phyloP scores from a whole-genome alignment of 2,329 filamentous ascomycete genomes.

The Nothophaeocryptopus gaeumannii region DNA sequence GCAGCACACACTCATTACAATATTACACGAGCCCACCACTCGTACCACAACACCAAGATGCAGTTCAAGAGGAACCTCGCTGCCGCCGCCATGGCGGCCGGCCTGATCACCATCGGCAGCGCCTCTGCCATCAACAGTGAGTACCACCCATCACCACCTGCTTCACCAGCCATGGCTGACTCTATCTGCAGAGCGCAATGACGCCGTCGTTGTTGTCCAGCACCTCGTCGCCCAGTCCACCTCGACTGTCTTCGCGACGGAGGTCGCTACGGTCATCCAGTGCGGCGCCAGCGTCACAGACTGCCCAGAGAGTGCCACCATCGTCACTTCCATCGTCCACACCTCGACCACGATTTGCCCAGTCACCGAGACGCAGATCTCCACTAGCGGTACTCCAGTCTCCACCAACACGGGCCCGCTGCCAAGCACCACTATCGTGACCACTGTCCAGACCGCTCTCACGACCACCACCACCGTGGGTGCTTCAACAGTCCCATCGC shows the following conservation, averaged over 20 bases:
- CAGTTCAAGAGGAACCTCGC: slow-evolving; percentile 11
- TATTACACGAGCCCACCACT: no score
- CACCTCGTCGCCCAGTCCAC: slow-evolving; percentile 36
- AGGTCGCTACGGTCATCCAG: slow-evolving; percentile 42
- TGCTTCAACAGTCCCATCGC: not conserved
- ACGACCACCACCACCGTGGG: not conserved
- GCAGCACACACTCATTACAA: no score
- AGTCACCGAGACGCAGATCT: slow-evolving; percentile 33
- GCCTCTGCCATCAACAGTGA: no score
- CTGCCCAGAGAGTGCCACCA: slow-evolving; percentile 36
- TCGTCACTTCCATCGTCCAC: slow-evolving; percentile 41
- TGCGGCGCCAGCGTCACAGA: slow-evolving; percentile 40
- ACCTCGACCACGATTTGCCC: slow-evolving; percentile 47
- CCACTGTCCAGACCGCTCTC: not conserved
- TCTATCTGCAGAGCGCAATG: not conserved
- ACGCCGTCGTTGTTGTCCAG: slow-evolving; percentile 27
- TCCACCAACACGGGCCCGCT: slow-evolving; percentile 1
- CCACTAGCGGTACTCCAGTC: slow-evolving; percentile 1
- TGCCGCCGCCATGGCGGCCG: slow-evolving; percentile 6
- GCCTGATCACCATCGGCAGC: not conserved
- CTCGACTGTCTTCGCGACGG: slow-evolving; percentile 44
- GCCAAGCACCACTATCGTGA: slow-evolving; percentile 1
- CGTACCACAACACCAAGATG: slow-evolving; percentile 8
- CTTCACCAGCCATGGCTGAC: no score
- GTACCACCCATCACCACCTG: no score